These are phyloP conservation scores for Raddia guianensis DNA, from an alignment of 176 grass and related monocot genomes.

Conservation along the genomic window DNA sequence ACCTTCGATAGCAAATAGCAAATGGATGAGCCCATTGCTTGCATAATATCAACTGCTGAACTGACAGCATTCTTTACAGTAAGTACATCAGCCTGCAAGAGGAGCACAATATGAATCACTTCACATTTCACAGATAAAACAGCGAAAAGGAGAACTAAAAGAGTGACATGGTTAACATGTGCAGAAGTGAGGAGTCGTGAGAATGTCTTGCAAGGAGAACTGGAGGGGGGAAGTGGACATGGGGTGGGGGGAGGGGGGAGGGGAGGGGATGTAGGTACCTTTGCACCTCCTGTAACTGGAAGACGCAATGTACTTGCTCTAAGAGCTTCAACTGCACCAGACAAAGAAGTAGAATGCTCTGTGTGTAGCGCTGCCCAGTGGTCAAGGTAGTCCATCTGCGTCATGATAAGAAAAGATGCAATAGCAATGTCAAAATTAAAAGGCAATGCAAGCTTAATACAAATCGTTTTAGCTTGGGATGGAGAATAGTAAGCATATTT, in stretches of 20 bases:
- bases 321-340: conserved; percentile 82
- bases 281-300: conserved; percentile 90
- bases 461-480: not conserved
- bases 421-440: conserved; percentile 22
- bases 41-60: conserved; percentile 96
- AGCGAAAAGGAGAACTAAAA: conserved; percentile 17
- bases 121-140: conserved; percentile 39
- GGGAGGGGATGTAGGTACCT: conserved; percentile 37
- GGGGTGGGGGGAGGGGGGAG: too few species aligned
- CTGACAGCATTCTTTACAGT: conserved; percentile 86
- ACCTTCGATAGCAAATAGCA: conserved; percentile 91
- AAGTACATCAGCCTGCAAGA: conserved; percentile 78
- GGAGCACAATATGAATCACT: conserved; percentile 20
- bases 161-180: conserved; percentile 37
- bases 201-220: not conserved
- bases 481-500: conserved; percentile 5
- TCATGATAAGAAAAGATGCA: conserved; percentile 48
- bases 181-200: conserved; percentile 3
- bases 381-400: conserved; percentile 74
- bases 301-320: conserved; percentile 83
- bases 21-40: conserved; percentile 85
- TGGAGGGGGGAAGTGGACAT: too few species aligned
- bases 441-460: not conserved
- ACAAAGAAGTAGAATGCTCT: conserved; percentile 70
- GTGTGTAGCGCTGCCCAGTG: conserved; percentile 62